phyloP scores from a whole-genome alignment of 805 yeast species.

The Candida ulmi region DNA sequence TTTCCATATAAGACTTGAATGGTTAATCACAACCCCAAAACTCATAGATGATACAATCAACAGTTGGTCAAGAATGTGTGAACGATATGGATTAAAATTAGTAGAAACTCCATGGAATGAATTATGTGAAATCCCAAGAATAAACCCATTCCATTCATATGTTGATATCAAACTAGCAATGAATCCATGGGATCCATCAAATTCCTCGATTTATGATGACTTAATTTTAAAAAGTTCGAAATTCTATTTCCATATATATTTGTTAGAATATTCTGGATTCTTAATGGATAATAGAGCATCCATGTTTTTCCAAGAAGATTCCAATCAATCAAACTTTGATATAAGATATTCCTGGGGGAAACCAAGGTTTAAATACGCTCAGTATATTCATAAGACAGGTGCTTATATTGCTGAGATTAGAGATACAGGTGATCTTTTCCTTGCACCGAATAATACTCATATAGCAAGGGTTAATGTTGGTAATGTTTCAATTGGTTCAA shows the following conservation, averaged over 20 bases:
- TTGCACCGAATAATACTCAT: constrained; percentile 86
- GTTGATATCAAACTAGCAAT: constrained; percentile 61
- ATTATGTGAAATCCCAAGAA: constrained; percentile 63
- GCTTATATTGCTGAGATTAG: constrained; percentile 83
- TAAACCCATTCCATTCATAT: constrained; percentile 86
- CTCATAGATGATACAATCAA: constrained; percentile 73
- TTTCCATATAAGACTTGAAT: constrained; percentile 84
- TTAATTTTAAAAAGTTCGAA: constrained; percentile 43
- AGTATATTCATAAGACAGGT: constrained; percentile 87
- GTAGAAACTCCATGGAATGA: constrained; percentile 94
- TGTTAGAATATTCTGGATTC: constrained; percentile 68
- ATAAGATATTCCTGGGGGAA: constrained; percentile 88
- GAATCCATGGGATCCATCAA: constrained; percentile 57
- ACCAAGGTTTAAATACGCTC: constrained; percentile 76
- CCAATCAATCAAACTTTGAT: constrained; percentile 43
- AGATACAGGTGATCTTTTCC: constrained; percentile 67
- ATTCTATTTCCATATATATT: constrained; percentile 72
- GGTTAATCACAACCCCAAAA: constrained; percentile 88
- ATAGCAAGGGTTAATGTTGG: constrained; percentile 63
- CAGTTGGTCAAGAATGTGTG: constrained; percentile 78
- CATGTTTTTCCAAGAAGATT: constrained; percentile 45
- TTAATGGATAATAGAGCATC: constrained; percentile 79
- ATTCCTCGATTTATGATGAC: constrained; percentile 41
- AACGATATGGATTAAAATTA: constrained; percentile 70
- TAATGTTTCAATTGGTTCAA: constrained; percentile 23